phyloP scores from a whole-genome alignment of 441 rosid genomes.

The Biscutella laevigata region DNA sequence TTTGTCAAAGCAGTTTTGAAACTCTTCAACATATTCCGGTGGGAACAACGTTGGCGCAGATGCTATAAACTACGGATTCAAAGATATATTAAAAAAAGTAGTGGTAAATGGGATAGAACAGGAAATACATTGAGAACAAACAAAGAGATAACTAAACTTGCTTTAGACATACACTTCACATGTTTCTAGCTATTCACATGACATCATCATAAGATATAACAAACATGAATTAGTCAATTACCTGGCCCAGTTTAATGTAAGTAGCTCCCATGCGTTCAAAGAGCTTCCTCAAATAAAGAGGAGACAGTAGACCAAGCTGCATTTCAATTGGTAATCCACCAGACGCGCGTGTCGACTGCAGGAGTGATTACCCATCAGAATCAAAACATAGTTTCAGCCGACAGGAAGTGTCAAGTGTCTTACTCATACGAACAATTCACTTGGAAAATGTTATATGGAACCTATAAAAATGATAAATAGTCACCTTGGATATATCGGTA shows the following conservation, averaged over 20 bases:
- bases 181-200: neutral
- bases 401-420: neutral
- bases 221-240: constrained; percentile 28
- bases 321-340: constrained; percentile 52
- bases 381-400: neutral
- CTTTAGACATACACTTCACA: neutral
- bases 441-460: neutral
- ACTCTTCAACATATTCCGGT: constrained; percentile 76
- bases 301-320: constrained; percentile 87
- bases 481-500: constrained; percentile 70
- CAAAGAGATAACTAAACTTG: neutral
- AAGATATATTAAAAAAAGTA: neutral
- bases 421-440: neutral
- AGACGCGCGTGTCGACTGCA: constrained; percentile 60
- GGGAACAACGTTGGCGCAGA: constrained; percentile 96
- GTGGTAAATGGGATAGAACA: neutral
- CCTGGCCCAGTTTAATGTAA: constrained; percentile 92
- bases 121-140: neutral
- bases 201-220: neutral
- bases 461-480: neutral
- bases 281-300: constrained; percentile 76
- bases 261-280: constrained; percentile 99
- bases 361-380: neutral
- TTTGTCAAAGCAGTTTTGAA: constrained; percentile 91
- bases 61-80: constrained; percentile 62